Conservation (phyloP, 352 stramenopile genomes). For the Pythium dissotocum region DNA sequence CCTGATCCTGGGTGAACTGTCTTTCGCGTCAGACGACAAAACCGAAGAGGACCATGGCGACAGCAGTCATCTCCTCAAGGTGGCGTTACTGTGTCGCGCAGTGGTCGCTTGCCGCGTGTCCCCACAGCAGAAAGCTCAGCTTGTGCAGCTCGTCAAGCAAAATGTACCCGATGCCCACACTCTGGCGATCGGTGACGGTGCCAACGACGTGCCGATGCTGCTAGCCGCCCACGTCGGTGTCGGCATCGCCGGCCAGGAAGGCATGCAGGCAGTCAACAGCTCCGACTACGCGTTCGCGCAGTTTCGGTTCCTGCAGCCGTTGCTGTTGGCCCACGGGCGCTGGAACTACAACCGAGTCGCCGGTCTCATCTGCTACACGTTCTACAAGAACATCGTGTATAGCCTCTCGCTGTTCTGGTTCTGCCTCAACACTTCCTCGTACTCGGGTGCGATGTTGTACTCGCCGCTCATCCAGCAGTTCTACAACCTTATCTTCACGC, state of each 20-base stretch:
- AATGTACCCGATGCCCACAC: conserved; percentile 79
- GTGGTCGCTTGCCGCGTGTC: conserved; percentile 98
- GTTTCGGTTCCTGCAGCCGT: conserved; percentile 72
- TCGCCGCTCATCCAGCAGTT: conserved; percentile 80
- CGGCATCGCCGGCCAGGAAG: conserved; percentile 97
- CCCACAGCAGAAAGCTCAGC: conserved; percentile 96
- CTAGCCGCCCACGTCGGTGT: conserved; percentile 85
- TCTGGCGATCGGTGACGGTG: conserved; percentile 86
- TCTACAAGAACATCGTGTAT: conserved; percentile 92
- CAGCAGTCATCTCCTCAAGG: conserved; percentile 74
- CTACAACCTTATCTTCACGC: conserved; percentile 95
- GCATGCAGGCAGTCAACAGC: conserved; percentile 92
- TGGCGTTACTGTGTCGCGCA: conserved; percentile 89
- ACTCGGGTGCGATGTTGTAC: conserved; percentile 88
- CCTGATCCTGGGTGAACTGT: conserved; percentile 45
- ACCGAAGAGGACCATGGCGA: conserved; percentile 30
- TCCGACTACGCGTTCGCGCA: conserved; percentile 82
- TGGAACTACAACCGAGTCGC: conserved; percentile 87
- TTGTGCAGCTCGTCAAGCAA: conserved; percentile 94
- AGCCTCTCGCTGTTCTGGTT: conserved; percentile 91
- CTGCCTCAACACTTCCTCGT: conserved; percentile 81
- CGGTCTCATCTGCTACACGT: conserved; percentile 89
- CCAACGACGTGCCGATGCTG: conserved; percentile 91
- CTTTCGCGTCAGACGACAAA: conserved; percentile 11
- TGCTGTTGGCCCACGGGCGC: conserved; percentile 76